Conservation (phyloP, 1,284 basidiomycete species). For the Cutaneotrichosporon sp. region DNA sequence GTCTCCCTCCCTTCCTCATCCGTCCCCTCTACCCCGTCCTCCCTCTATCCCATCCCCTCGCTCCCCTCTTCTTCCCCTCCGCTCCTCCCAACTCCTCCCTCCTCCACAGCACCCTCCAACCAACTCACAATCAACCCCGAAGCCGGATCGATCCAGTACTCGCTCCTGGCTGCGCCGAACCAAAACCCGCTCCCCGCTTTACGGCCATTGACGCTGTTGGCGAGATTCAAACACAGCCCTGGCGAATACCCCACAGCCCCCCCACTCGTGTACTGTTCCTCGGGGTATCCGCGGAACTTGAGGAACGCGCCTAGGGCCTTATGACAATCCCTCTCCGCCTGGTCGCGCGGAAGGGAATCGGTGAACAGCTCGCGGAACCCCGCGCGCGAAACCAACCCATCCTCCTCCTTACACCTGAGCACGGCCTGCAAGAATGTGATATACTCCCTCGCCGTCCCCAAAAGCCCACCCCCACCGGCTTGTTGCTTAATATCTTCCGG, state of each 20-base stretch:
- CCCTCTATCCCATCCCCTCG: too few relatives aligned
- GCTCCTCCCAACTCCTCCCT: neutral
- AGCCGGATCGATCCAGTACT: constrained; percentile 33
- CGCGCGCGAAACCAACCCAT: constrained; percentile 25
- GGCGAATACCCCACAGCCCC: constrained; percentile 17
- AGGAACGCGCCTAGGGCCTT: constrained; percentile 14
- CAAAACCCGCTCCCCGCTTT: constrained; percentile 20
- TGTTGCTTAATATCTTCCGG: constrained; percentile 20
- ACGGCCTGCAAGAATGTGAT: constrained; percentile 34
- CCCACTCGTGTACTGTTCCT: constrained; percentile 18
- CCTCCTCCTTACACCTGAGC: constrained; percentile 23
- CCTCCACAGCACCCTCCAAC: too few relatives aligned
- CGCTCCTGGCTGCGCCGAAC: constrained; percentile 30
- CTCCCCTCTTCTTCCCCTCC: too few relatives aligned
- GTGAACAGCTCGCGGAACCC: constrained; percentile 35
- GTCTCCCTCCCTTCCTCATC: too few relatives aligned
- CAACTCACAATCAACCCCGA: constrained; percentile 27
- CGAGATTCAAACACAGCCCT: constrained; percentile 17
- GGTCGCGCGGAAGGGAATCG: constrained; percentile 21
- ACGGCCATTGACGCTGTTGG: constrained; percentile 19
- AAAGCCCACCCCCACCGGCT: constrained; percentile 42
- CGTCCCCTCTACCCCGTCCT: too few relatives aligned
- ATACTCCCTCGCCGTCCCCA: constrained; percentile 40
- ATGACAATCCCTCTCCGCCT: constrained; percentile 16
- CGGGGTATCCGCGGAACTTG: constrained; percentile 21